Conservation (phyloP, 108 stramenopile genomes). For the Craspedostauros australis region DNA sequence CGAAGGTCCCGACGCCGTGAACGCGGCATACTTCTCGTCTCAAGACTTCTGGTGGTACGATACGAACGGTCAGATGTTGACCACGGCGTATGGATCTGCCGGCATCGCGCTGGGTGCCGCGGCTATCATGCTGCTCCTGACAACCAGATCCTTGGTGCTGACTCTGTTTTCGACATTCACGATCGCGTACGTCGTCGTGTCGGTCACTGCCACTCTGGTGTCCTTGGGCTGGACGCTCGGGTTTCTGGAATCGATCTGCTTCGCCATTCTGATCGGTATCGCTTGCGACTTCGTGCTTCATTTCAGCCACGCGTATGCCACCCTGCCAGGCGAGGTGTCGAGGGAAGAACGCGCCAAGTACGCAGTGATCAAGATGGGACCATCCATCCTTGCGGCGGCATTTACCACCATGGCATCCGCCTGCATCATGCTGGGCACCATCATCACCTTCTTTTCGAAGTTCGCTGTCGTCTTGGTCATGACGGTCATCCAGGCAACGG, state of each 20-base stretch:
- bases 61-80: conserved; percentile 34
- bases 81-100: conserved; percentile 30
- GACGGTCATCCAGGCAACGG: conserved; percentile 39
- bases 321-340: conserved; percentile 20
- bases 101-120: conserved; percentile 32
- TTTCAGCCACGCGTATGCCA: conserved; percentile 41
- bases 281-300: conserved; percentile 52
- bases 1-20: conserved; percentile 23
- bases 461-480: conserved; percentile 48
- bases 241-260: conserved; percentile 41
- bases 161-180: conserved; percentile 32
- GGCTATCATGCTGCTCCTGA: conserved; percentile 33
- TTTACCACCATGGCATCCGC: conserved; percentile 43
- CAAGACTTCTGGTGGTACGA: conserved; percentile 49
- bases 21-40: conserved; percentile 16
- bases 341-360: conserved; percentile 28
- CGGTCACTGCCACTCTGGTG: conserved; percentile 43
- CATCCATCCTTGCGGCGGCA: conserved; percentile 35
- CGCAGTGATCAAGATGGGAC: conserved; percentile 47
- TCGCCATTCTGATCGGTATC: conserved; percentile 55
- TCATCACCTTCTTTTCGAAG: conserved; percentile 37
- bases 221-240: conserved; percentile 47
- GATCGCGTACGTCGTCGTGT: conserved; percentile 39
- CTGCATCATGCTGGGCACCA: conserved; percentile 37
- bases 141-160: conserved; percentile 34